Evolutionary conservation across 805 yeast species (phyloP).

Genomic region (Lipomyces orientalis): DNA sequence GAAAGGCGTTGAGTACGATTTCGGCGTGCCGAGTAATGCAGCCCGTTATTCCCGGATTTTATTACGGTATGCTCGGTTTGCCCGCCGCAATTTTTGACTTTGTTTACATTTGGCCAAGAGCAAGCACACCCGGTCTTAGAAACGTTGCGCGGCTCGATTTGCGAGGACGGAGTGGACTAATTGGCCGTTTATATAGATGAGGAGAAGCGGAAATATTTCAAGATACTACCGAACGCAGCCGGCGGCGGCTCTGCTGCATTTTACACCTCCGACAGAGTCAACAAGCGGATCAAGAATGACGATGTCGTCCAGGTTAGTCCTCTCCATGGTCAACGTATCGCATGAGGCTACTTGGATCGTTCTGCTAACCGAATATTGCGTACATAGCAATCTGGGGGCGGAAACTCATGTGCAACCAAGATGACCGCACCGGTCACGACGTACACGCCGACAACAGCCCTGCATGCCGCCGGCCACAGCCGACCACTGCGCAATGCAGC

Average conservation of each 20-base stretch:
- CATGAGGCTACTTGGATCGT: neutral
- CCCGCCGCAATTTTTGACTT: slow-evolving; percentile 10
- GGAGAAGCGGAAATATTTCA: slow-evolving; percentile 41
- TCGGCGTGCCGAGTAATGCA: slow-evolving; percentile 7
- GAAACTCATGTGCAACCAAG: slow-evolving; percentile 8
- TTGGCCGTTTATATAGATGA: slow-evolving; percentile 17
- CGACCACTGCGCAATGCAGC: slow-evolving; percentile 16
- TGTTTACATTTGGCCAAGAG: neutral
- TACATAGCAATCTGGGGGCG: neutral
- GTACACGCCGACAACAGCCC: slow-evolving; percentile 8
- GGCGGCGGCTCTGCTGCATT: slow-evolving; percentile 37
- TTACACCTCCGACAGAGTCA: slow-evolving; percentile 37
- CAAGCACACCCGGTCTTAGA: neutral
- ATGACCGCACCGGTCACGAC: slow-evolving; percentile 1
- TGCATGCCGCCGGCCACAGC: slow-evolving; percentile 17
- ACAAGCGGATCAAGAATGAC: slow-evolving; percentile 27
- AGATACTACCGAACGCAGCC: slow-evolving; percentile 37
- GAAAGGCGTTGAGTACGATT: neutral
- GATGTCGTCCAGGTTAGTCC: neutral
- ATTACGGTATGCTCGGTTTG: slow-evolving; percentile 25
- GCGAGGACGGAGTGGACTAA: neutral
- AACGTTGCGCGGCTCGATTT: neutral
- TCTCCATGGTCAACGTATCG: neutral
- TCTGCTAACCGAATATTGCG: neutral
- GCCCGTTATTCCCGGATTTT: slow-evolving; percentile 31